phyloP scores from a whole-genome alignment of 106 monocot species.

The Dendrobium officinale region DNA sequence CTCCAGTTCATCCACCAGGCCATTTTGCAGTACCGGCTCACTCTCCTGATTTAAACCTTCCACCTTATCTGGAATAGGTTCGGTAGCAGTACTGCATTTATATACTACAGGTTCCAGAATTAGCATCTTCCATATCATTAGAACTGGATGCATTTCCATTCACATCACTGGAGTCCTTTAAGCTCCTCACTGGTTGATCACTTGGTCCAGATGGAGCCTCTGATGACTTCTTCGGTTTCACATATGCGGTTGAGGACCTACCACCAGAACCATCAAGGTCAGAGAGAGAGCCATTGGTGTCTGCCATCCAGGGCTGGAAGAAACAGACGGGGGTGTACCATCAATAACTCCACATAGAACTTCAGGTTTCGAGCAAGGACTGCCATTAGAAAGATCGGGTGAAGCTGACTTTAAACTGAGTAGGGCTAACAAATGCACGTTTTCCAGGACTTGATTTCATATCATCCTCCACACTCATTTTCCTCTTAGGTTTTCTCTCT shows the following conservation, averaged over 20 bases:
- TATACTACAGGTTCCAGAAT: background rate
- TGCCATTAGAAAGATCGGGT: conserved; percentile 3
- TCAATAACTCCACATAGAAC: background rate
- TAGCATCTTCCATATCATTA: background rate
- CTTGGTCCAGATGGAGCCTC: background rate
- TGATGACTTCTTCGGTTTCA: conserved; percentile 8
- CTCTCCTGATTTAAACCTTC: conserved; percentile 7
- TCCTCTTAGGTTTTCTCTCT: conserved; percentile 37
- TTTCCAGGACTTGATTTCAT: conserved; percentile 14
- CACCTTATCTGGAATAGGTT: background rate
- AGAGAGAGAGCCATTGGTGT: background rate
- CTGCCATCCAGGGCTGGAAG: background rate
- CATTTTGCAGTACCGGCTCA: conserved; percentile 8
- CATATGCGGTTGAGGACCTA: background rate
- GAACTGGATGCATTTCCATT: background rate
- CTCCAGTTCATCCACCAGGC: conserved; percentile 17
- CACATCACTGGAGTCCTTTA: background rate
- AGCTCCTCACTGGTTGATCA: background rate
- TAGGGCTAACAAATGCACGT: conserved; percentile 23
- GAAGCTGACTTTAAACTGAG: background rate
- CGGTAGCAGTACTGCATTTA: background rate
- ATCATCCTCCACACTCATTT: conserved; percentile 14
- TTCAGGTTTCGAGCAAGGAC: background rate
- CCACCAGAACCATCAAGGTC: background rate
- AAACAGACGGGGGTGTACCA: background rate